A percentile compares a stretch with the other conserved stretches of the same genome.
Conservation (phyloP, 495 filamentous ascomycete genomes). For the Penicillium lividum region DNA sequence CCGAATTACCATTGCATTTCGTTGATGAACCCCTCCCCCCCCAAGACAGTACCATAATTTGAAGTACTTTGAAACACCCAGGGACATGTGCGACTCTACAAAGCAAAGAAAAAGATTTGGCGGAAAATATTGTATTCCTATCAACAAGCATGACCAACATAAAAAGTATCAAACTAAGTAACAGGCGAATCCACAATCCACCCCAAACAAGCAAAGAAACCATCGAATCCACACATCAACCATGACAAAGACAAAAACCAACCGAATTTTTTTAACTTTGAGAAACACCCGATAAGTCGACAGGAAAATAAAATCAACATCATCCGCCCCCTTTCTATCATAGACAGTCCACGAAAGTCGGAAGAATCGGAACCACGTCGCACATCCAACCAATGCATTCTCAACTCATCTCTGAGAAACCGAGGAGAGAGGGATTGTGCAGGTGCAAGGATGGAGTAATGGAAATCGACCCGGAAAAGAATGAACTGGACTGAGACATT, state of each 20-base stretch:
- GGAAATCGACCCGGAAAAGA: conserved; percentile 9
- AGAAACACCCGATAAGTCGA: conserved; percentile 12
- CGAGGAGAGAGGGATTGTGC: background rate
- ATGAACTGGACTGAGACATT: conserved; percentile 20
- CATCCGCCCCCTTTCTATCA: conserved; percentile 10
- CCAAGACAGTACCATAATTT: no score
- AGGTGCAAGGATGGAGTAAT: background rate
- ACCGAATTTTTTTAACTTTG: conserved; percentile 14
- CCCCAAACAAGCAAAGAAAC: background rate
- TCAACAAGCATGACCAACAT: conserved; percentile 18
- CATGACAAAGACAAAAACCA: conserved; percentile 12
- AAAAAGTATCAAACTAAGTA: conserved; percentile 7
- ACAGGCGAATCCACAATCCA: conserved; percentile 1
- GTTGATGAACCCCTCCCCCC: no score
- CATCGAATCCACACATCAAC: conserved; percentile 8
- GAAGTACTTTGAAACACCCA: no score
- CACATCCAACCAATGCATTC: background rate
- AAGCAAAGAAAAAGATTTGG: background rate
- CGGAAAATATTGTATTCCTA: conserved; percentile 16
- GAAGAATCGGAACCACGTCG: background rate
- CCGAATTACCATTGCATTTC: no score
- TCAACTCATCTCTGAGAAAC: background rate
- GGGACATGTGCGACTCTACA: background rate
- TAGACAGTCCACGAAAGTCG: conserved; percentile 18
- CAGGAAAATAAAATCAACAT: conserved; percentile 12